Percentiles rank a stretch among this genome's conserved stretches.
Evolutionary conservation across 83 land plant species (phyloP).

Genomic region (Picea mariana): DNA sequence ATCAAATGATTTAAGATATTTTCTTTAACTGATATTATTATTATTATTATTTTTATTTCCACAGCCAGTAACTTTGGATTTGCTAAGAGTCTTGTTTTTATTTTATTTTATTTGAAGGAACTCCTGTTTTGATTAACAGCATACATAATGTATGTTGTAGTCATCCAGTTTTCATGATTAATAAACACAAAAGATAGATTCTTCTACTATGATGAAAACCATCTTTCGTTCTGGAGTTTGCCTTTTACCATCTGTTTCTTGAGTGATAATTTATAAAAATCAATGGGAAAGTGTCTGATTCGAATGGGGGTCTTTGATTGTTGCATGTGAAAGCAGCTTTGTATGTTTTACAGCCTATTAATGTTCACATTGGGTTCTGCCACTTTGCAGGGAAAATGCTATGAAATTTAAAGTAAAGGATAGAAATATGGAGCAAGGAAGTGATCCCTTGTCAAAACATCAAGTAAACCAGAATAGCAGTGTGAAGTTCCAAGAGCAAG

Average conservation of each 20-base stretch:
- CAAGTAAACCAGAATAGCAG: background rate
- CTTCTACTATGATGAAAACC: too few species aligned
- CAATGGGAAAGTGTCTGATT: background rate
- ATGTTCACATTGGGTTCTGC: background rate
- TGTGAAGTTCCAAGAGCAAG: background rate
- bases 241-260: background rate
- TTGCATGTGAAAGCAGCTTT: background rate
- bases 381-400: background rate
- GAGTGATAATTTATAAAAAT: background rate
- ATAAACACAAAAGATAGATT: too few species aligned
- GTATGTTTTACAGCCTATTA: background rate
- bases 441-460: background rate
- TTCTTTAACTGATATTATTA: too few species aligned
- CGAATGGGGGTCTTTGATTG: background rate
- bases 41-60: too few species aligned
- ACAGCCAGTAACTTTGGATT: too few species aligned
- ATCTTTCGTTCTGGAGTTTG: background rate
- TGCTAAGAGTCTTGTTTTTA: too few species aligned
- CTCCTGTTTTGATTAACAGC: too few species aligned
- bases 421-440: slow-evolving; percentile 5
- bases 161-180: too few species aligned
- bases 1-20: too few species aligned
- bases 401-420: background rate
- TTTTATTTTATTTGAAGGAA: too few species aligned
- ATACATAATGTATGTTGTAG: too few species aligned